Evolutionary conservation across 805 yeast genomes (phyloP).

Genomic region (Teunomyces gatunensis): DNA sequence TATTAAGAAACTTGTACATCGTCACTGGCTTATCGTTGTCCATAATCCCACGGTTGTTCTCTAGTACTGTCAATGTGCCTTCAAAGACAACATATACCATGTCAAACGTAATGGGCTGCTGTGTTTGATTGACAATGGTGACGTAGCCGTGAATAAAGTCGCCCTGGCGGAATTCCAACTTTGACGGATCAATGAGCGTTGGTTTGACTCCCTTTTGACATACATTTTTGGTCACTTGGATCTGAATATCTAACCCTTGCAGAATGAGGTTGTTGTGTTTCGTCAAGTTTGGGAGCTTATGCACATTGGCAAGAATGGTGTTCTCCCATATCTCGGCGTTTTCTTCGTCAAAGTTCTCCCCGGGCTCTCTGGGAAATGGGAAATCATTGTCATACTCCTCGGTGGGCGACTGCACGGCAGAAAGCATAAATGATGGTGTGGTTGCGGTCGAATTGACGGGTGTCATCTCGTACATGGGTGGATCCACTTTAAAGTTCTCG

Average conservation of each 20-base stretch:
- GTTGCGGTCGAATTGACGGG: conserved; percentile 10
- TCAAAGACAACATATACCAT: conserved; percentile 46
- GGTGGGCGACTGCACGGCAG: conserved; percentile 7
- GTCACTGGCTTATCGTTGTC: conserved; percentile 24
- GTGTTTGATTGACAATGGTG: conserved; percentile 30
- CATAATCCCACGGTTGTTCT: conserved; percentile 15
- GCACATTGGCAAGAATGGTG: conserved; percentile 42
- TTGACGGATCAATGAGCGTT: conserved; percentile 27
- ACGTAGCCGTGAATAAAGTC: conserved; percentile 45
- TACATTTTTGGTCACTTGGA: conserved; percentile 36
- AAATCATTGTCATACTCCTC: conserved; percentile 8
- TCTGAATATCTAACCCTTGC: conserved; percentile 28
- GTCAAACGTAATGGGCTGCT: conserved; percentile 36
- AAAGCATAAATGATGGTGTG: conserved; percentile 5
- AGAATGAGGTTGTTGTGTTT: conserved; percentile 16
- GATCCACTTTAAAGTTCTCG: conserved; percentile 39
- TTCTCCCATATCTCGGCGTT: conserved; percentile 31
- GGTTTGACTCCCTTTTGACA: conserved; percentile 41
- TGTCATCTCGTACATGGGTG: conserved; percentile 32
- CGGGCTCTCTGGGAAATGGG: conserved; percentile 15
- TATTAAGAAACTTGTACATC: conserved; percentile 39
- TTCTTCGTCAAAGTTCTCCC: conserved; percentile 16
- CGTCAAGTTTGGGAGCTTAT: conserved; percentile 34
- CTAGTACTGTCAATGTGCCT: conserved; percentile 30
- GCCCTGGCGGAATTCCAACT: conserved; percentile 37